Evolutionary conservation across 805 yeast species (phyloP).

Genomic region (Candida alai): DNA sequence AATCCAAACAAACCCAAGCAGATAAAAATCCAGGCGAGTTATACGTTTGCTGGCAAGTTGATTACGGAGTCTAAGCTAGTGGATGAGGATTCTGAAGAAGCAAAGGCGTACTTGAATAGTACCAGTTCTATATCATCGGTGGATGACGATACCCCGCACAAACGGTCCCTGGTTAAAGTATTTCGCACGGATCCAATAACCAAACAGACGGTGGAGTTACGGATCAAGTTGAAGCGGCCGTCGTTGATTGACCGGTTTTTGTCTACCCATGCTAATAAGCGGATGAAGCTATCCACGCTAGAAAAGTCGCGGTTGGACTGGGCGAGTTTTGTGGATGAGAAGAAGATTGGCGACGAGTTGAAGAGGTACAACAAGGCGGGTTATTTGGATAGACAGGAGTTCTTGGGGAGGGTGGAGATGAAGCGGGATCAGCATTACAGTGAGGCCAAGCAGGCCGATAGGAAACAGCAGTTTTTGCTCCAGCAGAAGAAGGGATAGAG

Average conservation of each 20-base stretch:
- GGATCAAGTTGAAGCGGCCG: conserved; percentile 65
- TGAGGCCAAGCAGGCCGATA: conserved; percentile 37
- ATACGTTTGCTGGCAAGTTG: conserved; percentile 86
- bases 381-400: conserved; percentile 86
- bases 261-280: conserved; percentile 56
- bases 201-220: conserved; percentile 34
- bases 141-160: conserved; percentile 8
- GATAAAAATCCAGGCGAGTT: conserved; percentile 70
- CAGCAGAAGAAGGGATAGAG: too few relatives aligned
- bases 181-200: conserved; percentile 29
- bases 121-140: conserved; percentile 31
- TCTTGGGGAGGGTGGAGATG: conserved; percentile 69
- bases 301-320: conserved; percentile 93
- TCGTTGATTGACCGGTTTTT: conserved; percentile 76
- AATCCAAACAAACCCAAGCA: conserved; percentile 2
- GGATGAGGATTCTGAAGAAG: conserved; percentile 77
- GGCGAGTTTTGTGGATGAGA: conserved; percentile 88
- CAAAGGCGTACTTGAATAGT: conserved; percentile 69
- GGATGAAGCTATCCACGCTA: conserved; percentile 75
- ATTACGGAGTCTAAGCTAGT: conserved; percentile 78
- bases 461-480: too few relatives aligned
- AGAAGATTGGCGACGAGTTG: conserved; percentile 81
- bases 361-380: conserved; percentile 82
- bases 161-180: conserved; percentile 30
- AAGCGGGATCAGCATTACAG: conserved; percentile 50